These are phyloP conservation scores for Arabis alpina DNA, from an alignment of 345 rosid species.

Conservation along the genomic window DNA sequence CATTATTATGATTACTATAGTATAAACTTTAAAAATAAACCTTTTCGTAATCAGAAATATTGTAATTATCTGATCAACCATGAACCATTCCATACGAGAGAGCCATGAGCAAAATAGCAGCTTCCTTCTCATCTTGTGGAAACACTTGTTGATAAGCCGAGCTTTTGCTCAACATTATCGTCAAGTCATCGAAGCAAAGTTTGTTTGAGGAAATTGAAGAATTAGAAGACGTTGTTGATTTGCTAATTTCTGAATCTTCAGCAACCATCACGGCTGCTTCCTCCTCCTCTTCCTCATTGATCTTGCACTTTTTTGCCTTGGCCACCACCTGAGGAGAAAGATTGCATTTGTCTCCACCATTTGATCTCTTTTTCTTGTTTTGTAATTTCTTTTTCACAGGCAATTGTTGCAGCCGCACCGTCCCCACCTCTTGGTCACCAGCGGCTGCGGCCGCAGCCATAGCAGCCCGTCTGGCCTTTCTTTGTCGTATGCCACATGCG, in stretches of 20 bases:
- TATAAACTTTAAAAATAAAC: conserved; percentile 23
- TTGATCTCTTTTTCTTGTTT: conserved; percentile 49
- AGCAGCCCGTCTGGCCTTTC: conserved; percentile 85
- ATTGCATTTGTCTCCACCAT: conserved; percentile 29
- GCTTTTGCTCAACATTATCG: conserved; percentile 65
- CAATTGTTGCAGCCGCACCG: conserved; percentile 8
- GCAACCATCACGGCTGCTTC: not conserved
- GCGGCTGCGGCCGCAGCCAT: conserved; percentile 52
- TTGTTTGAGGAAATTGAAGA: conserved; percentile 47
- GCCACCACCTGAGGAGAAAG: conserved; percentile 18
- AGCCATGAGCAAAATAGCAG: conserved; percentile 94
- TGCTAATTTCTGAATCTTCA: conserved; percentile 34
- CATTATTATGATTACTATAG: conserved; percentile 38
- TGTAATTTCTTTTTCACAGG: conserved; percentile 44
- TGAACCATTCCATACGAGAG: conserved; percentile 83
- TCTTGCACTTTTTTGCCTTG: conserved; percentile 40
- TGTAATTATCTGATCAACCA: conserved; percentile 47
- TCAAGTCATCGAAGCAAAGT: conserved; percentile 75
- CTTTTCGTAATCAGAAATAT: conserved; percentile 25
- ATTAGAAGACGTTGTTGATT: conserved; percentile 36
- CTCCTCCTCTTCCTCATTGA: conserved; percentile 28
- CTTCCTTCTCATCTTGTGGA: conserved; percentile 97
- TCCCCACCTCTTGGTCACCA: conserved; percentile 28
- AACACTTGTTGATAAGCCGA: conserved; percentile 74
- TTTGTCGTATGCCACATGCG: conserved; percentile 88